Percentiles rank a stretch among this genome's conserved stretches.
These are phyloP conservation scores for Lactarius sanguifluus DNA, from an alignment of 768 basidiomycete genomes.

Conservation along the genomic window DNA sequence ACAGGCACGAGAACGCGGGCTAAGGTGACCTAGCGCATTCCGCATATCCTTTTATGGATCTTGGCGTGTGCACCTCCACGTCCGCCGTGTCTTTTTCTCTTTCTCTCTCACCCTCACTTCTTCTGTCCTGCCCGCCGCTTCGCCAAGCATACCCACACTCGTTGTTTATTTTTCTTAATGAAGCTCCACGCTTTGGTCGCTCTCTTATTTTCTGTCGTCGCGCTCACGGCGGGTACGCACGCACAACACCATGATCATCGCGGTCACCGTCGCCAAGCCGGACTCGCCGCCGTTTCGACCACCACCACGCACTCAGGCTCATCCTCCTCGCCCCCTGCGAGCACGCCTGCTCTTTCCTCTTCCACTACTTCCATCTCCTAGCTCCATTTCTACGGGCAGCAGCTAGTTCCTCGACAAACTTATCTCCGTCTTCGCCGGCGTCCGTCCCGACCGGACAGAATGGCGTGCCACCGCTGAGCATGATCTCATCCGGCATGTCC, in stretches of 20 bases:
- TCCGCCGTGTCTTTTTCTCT: not conserved
- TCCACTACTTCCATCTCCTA: not conserved
- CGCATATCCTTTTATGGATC: not conserved
- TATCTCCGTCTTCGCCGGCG: not conserved
- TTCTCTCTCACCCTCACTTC: not conserved
- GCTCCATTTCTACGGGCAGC: not conserved
- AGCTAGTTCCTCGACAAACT: not conserved
- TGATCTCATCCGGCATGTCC: slow-evolving; percentile 65
- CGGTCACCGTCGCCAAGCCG: slow-evolving; percentile 28
- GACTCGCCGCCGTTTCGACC: not conserved
- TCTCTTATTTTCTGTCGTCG: slow-evolving; percentile 28
- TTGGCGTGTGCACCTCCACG: not conserved
- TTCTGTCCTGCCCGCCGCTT: not conserved
- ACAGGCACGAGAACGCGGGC: not conserved
- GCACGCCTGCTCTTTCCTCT: not conserved
- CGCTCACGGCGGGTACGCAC: slow-evolving; percentile 24
- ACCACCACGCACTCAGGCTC: not conserved
- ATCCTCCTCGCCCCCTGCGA: not conserved
- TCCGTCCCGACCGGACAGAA: slow-evolving; percentile 14
- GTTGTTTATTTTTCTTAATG: slow-evolving; percentile 25
- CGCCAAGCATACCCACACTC: slow-evolving; percentile 11
- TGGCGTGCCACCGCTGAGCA: slow-evolving; percentile 55
- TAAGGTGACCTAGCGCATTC: not conserved
- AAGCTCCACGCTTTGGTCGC: slow-evolving; percentile 33
- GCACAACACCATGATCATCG: slow-evolving; percentile 22